Percentiles rank a stretch among this genome's conserved stretches.
Conservation (phyloP, 768 basidiomycete species). For the Macrocybe gigantea region DNA sequence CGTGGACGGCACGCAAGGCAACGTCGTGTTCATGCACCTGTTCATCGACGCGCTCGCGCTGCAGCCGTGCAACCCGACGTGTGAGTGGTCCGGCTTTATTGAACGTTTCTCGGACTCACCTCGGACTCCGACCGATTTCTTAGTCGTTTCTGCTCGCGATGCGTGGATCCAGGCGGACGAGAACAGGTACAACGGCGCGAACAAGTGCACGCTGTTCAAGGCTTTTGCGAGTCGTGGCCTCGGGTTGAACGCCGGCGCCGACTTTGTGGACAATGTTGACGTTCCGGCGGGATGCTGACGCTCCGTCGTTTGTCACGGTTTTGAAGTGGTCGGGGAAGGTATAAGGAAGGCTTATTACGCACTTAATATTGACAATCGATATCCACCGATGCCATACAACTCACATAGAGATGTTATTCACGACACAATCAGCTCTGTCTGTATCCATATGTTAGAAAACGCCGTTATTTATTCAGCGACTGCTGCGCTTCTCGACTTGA, state of each 20-base stretch:
- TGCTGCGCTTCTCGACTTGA: no score
- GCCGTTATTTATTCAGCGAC: no score
- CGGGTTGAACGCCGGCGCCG: conserved; percentile 26
- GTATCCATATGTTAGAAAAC: no score
- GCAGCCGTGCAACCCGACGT: conserved; percentile 46
- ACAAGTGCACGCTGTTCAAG: conserved; percentile 39
- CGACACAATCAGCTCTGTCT: no score
- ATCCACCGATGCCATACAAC: no score
- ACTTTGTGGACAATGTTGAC: conserved; percentile 20
- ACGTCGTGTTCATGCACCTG: conserved; percentile 44
- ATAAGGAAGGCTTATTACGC: no score
- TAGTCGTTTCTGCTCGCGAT: conserved; percentile 40
- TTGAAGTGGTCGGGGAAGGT: no score
- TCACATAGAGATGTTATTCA: no score
- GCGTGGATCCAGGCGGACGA: conserved; percentile 48
- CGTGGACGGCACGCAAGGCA: conserved; percentile 35
- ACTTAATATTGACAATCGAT: no score
- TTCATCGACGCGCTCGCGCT: conserved; percentile 45
- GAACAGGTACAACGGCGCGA: conserved; percentile 38
- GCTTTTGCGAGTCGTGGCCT: conserved; percentile 46
- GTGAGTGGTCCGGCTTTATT: conserved; percentile 21
- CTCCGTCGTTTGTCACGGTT: no score
- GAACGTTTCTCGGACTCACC: no score
- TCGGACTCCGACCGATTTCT: no score
- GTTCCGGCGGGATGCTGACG: conserved; percentile 21